phyloP scores from a whole-genome alignment of 768 basidiomycete genomes.

The Paxillus involutus region DNA sequence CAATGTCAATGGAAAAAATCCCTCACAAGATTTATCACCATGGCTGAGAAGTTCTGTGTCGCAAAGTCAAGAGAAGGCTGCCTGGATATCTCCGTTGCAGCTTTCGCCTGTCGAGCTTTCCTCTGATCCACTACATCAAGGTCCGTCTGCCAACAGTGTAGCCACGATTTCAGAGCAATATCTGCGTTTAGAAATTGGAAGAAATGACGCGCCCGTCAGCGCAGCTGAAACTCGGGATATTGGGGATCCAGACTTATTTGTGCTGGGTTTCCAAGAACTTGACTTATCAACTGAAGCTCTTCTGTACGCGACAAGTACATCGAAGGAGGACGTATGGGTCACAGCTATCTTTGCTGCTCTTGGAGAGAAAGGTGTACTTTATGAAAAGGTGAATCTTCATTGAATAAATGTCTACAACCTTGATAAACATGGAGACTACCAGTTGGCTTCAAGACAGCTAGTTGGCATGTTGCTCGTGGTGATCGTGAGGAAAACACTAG shows the following conservation, averaged over 20 bases:
- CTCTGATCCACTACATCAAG: constrained; percentile 19
- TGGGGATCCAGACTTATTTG: constrained; percentile 63
- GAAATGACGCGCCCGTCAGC: neutral
- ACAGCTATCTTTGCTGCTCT: constrained; percentile 64
- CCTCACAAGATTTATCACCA: constrained; percentile 67
- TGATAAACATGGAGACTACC: neutral
- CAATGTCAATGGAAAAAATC: constrained; percentile 79
- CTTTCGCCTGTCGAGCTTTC: constrained; percentile 35
- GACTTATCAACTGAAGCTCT: constrained; percentile 79
- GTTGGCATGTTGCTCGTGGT: constrained; percentile 81
- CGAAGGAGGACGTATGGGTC: constrained; percentile 71
- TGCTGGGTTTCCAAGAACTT: constrained; percentile 80
- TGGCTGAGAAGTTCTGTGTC: constrained; percentile 50
- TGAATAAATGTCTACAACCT: neutral
- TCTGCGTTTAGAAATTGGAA: constrained; percentile 7
- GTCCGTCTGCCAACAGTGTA: constrained; percentile 12
- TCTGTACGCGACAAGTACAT: constrained; percentile 62
- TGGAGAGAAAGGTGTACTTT: constrained; percentile 61
- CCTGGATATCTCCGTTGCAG: constrained; percentile 35
- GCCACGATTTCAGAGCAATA: neutral
- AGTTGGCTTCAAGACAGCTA: constrained; percentile 77
- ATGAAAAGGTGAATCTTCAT: constrained; percentile 56
- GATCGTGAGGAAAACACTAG: constrained; percentile 56
- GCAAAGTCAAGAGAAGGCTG: neutral
- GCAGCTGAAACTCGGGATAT: constrained; percentile 19